Base-by-base conservation (phyloP, 768 basidiomycete species). In the Dioszegia hungarica region DNA sequence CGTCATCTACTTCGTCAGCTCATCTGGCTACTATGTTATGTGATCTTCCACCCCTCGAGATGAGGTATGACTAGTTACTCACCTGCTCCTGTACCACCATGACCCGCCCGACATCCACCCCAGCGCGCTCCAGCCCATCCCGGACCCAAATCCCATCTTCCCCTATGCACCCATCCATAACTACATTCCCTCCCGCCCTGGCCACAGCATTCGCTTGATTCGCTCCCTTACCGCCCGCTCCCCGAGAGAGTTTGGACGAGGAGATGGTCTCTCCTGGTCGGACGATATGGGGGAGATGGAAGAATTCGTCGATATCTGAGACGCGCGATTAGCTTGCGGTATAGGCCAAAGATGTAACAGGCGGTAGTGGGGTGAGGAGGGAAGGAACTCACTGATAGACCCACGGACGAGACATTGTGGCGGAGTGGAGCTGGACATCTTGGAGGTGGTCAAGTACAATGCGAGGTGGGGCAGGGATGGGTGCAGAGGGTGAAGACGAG, bases 221-320 rank as follows among this genome's bases (percentile, higher is more conserved):
- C 8, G 78, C 79, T 12, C 79, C 79, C 54, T 80, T 80, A 0
- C 79, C 79, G 2, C 79, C 79, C 9, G 78, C 70, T 34, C 73
- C 61, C 5, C 73, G 62, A 2, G 71, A 68, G 51, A 73, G 72
- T 0, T 47, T 54, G 11, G 66, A 70, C 0, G 78, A 78, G 1
- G 77, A 72, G 46, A 79, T 76, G 9, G 79, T 80, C 64, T 80
- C 78, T 0, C 79, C 79, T 0, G 75, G 67, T 11, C 60, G 56
- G 33, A 78, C 74, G 58, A 73, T 73, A 47, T 72, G 62, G 0
- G 64, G 62, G 4, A 74, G 53, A 20, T 53, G 53, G 59, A 71
- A 73, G 67, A 70, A 75, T 50, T 77, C 72, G 57, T 75, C 73
- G 47, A 77, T 71, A 58, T 77, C 77, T 77, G 53, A 3, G n/a